Conservation (phyloP, 805 yeast genomes). For the Metschnikowia sp. region DNA sequence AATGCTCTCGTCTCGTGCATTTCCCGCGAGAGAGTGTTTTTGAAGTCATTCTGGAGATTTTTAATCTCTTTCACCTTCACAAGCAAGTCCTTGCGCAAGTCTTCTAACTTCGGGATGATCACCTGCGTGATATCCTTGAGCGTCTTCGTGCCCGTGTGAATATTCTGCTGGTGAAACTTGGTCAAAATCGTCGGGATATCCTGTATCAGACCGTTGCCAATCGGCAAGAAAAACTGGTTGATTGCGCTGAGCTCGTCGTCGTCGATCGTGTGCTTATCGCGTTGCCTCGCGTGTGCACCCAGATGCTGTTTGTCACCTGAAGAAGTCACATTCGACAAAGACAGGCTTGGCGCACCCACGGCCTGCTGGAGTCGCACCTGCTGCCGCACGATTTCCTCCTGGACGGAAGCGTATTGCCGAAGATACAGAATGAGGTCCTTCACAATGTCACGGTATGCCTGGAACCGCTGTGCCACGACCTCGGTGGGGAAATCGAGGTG, state of each 20-base stretch:
- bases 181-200: constrained; percentile 72
- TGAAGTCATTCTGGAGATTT: constrained; percentile 79
- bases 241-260: constrained; percentile 33
- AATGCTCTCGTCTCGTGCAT: constrained; percentile 32
- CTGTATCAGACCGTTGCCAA: constrained; percentile 77
- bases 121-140: constrained; percentile 47
- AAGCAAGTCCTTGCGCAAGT: constrained; percentile 64
- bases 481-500: constrained; percentile 71
- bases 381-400: constrained; percentile 84
- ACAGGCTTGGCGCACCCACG: constrained; percentile 25
- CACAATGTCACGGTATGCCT: constrained; percentile 81
- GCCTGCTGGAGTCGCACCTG: constrained; percentile 79
- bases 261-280: constrained; percentile 16
- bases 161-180: constrained; percentile 44
- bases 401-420: constrained; percentile 75
- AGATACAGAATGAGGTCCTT: constrained; percentile 72
- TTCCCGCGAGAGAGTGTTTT: constrained; percentile 68
- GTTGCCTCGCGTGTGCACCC: constrained; percentile 1
- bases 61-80: constrained; percentile 86
- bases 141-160: constrained; percentile 36
- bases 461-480: constrained; percentile 74
- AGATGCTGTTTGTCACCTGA: constrained; percentile 11
- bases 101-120: constrained; percentile 54
- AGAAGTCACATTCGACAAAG: constrained; percentile 2
- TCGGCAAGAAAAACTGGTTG: constrained; percentile 62